phyloP scores from a whole-genome alignment of 257 asterid species.

The Solanum arcanum region DNA sequence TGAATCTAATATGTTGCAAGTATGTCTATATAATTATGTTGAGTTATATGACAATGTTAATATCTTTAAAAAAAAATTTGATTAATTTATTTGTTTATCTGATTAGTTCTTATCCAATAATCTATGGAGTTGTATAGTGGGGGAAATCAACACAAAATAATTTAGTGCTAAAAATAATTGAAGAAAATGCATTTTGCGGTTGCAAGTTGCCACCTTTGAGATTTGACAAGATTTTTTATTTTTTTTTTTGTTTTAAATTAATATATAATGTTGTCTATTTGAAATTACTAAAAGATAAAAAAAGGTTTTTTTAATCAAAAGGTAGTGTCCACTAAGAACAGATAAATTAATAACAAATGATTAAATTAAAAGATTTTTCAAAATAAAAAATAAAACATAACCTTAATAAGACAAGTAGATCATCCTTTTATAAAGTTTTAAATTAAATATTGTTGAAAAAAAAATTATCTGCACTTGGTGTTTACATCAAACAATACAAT shows the following conservation, averaged over 20 bases:
- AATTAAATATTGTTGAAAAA: too few relatives aligned
- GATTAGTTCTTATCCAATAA: conserved; percentile 26
- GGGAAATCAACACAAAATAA: too few relatives aligned
- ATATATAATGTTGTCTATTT: not conserved
- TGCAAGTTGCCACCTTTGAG: conserved; percentile 54
- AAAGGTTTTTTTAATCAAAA: not conserved
- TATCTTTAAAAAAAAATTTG: not conserved
- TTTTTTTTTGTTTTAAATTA: not conserved
- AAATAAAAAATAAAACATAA: conserved; percentile 3
- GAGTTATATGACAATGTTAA: not conserved
- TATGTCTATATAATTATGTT: too few relatives aligned
- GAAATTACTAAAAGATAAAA: not conserved
- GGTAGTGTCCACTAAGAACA: not conserved
- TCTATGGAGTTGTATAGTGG: conserved; percentile 24
- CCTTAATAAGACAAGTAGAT: not conserved
- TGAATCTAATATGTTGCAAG: too few relatives aligned
- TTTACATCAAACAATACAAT: too few relatives aligned
- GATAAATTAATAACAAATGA: not conserved
- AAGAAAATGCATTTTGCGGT: conserved; percentile 21
- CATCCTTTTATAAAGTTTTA: not conserved
- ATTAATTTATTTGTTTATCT: not conserved
- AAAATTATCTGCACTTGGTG: too few relatives aligned
- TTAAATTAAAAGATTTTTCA: not conserved
- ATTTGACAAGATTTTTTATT: conserved; percentile 17
- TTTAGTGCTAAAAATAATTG: not conserved